phyloP scores from a whole-genome alignment of 2,329 filamentous ascomycete genomes.

The Neonectria ditissima region DNA sequence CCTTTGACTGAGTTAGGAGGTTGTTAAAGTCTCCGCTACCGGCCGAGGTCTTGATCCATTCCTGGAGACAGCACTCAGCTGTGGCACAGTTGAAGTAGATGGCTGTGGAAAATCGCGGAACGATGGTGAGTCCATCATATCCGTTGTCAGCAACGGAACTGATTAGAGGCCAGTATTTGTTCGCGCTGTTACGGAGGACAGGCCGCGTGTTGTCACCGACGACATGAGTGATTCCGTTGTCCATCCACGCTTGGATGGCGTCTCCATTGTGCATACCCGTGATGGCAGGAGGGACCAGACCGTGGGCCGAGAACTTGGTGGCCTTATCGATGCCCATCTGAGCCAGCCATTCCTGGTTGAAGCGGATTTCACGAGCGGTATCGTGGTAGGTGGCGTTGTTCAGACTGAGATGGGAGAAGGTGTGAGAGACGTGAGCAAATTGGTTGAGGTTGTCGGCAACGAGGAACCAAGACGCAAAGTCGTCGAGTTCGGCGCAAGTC shows the following conservation, averaged over 20 bases:
- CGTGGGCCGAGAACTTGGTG: conserved; percentile 25
- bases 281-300: conserved; percentile 32
- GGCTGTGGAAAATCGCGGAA: conserved; percentile 32
- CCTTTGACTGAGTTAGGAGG: conserved; percentile 24
- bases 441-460: conserved; percentile 29
- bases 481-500: conserved; percentile 28
- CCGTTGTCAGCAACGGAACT: conserved; percentile 31
- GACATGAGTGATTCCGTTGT: conserved; percentile 28
- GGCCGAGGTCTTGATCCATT: conserved; percentile 34
- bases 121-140: conserved; percentile 28
- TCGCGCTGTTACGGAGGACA: conserved; percentile 18
- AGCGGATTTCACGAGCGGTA: conserved; percentile 30
- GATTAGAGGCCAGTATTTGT: conserved; percentile 30
- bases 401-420: conserved; percentile 31
- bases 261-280: conserved; percentile 35
- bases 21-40: conserved; percentile 25
- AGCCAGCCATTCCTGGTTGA: conserved; percentile 33
- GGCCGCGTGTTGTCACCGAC: conserved; percentile 35
- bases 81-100: conserved; percentile 37
- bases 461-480: conserved; percentile 33
- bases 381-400: conserved; percentile 37
- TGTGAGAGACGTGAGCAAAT: conserved; percentile 34
- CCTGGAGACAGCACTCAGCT: conserved; percentile 29
- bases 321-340: conserved; percentile 31
- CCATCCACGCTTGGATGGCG: conserved; percentile 32